Percentiles rank a stretch among this genome's conserved stretches.
phyloP scores from a whole-genome alignment of 805 yeast genomes.

The Candida oleophila region DNA sequence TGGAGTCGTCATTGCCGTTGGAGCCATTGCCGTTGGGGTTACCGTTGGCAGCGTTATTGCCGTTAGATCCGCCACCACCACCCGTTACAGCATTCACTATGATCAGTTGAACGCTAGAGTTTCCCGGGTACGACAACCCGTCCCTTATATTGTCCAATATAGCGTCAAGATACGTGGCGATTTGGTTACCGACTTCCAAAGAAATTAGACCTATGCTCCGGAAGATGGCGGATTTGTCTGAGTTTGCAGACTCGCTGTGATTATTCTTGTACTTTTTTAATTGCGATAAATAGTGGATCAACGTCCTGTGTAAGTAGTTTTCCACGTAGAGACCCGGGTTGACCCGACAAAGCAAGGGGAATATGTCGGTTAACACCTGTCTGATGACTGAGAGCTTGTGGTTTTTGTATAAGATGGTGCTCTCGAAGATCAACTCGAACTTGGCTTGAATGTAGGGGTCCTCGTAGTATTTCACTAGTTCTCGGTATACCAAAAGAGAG shows the following conservation, averaged over 20 bases:
- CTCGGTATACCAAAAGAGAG: constrained; percentile 76
- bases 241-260: constrained; percentile 35
- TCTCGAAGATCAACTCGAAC: constrained; percentile 75
- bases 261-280: constrained; percentile 61
- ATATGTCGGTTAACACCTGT: constrained; percentile 77
- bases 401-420: constrained; percentile 70
- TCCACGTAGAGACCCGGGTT: constrained; percentile 75
- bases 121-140: constrained; percentile 51
- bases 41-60: constrained; percentile 9
- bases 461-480: constrained; percentile 62
- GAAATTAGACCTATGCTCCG: constrained; percentile 85
- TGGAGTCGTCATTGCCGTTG: neutral
- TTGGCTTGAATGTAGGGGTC: constrained; percentile 71
- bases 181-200: constrained; percentile 72
- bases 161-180: constrained; percentile 85
- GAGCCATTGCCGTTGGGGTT: neutral
- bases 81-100: constrained; percentile 39
- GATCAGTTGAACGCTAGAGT: constrained; percentile 38
- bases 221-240: constrained; percentile 74
- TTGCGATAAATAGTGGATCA: constrained; percentile 74
- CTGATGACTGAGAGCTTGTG: constrained; percentile 74
- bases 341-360: constrained; percentile 81
- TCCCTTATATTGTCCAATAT: constrained; percentile 83
- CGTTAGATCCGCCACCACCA: constrained; percentile 10
- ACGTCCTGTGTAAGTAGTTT: constrained; percentile 74